Base-by-base conservation (phyloP, 192 early-diverging fungal genomes). In the Gaertneriomyces semiglobifer region DNA sequence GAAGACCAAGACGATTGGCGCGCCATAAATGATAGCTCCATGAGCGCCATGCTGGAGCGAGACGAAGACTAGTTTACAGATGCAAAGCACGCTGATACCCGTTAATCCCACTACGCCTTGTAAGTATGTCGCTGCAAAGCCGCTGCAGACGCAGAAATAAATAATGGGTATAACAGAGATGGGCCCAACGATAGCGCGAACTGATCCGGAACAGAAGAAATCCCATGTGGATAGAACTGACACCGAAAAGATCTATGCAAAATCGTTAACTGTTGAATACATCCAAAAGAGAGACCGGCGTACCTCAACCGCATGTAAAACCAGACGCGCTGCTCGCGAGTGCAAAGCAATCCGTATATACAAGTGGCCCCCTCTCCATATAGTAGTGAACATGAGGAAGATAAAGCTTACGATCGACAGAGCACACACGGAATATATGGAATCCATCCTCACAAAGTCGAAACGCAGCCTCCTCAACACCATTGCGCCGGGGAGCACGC, bases 61-160 rank as follows among this genome's bases (percentile, higher is more conserved):
- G 20, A 66, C 51, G 4, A 39, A 51, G 4, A 42, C 63, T 3
- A 65, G 38, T 39, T 72, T 72, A 5, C 14, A 46, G 5, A 45
- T 33, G 55, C 54, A 53, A 5, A 66, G 18, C 9, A 39, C 53
- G 7, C 8, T 10, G 43, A 64, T 53, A 14, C 52, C 19, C 4
- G 54, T 6, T 9, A 72, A 39, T 11, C 63, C 70, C 2, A 44
- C 46, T 2, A 72, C 52, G 42, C 58, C 48, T 38, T 72, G 45
- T 2, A 41, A 20, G 40, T 60, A 72, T 4, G 70, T 65, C 5
- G 63, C 11, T 16, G 63, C 57, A 40, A 72, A 61, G 4, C 70
- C 70, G 38, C 57, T 60, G 6, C 56, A 51, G n/a, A 66, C 41
- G 47, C 54, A 33, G 62, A 53, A 60, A 41, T 66, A 72, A 25